Base-by-base conservation (phyloP, 768 basidiomycete species). In the Boletus vinaceobasis region DNA sequence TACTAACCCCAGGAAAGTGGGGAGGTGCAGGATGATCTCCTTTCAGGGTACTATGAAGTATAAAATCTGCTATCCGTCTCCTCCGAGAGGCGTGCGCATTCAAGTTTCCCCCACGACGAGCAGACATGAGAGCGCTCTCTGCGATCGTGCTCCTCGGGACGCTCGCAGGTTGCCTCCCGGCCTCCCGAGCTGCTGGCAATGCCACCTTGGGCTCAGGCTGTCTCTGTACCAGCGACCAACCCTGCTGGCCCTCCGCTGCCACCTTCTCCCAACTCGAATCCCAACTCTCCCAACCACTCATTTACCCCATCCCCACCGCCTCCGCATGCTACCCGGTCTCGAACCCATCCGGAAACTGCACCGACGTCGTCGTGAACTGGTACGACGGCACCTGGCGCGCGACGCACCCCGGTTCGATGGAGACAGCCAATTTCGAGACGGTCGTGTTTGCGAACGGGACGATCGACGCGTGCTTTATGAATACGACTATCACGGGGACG, bases 281-380 rank as follows among this genome's bases (percentile, higher is more conserved):
- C 5, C 65, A 73, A 46, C 46, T 81, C 27, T 79, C 79, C 1
- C 77, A 76, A 35, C 77, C 77, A 0, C 69, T 81, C 29, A 48
- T 81, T 6, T 61, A 68, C n/a, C 80, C 79, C 0, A 40, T 62
- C 0, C 76, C 79, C 23, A 23, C 23, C 23, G 23, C 23, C 23
- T 23, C 23, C 23, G 23, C 23, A 23, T 23, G 23, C 23, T 80
- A 81, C 52, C 71, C 78, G 0, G 35, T 55, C 4, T 60, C 61
- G 0, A 45, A 69, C 23, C 70, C 74, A 1, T 73, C 73, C 9
- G 72, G 70, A 0, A 75, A 76, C 48, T 80, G 79, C 57, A 60
- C 67, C 0, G 69, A 65, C 0, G 68, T 75, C 26, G 48, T 45
- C 6, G 50, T 59, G 1, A 60, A 68, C 21, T 70, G 65, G 52